Conservation (phyloP, 2,329 filamentous ascomycete genomes). For the Mollisiaceae sp. region DNA sequence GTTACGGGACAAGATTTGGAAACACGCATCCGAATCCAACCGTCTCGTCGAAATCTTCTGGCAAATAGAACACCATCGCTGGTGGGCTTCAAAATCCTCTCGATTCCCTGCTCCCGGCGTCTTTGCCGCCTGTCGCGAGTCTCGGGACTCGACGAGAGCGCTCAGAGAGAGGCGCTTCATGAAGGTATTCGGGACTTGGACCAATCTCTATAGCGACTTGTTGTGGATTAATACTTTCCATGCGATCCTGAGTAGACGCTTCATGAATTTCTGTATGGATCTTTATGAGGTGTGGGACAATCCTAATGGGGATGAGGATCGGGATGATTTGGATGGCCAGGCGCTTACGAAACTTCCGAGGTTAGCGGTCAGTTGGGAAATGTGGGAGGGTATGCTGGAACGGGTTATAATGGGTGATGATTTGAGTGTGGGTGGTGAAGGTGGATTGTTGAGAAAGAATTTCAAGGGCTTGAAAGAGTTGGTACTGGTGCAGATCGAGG, state of each 20-base stretch:
- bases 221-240: background rate
- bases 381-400: background rate
- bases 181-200: conserved; percentile 1
- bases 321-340: background rate
- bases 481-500: background rate
- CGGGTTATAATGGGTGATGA: background rate
- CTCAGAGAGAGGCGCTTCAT: background rate
- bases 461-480: background rate
- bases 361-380: background rate
- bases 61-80: background rate
- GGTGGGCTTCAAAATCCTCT: background rate
- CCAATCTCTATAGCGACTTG: background rate
- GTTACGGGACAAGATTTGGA: background rate
- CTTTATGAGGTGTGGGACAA: conserved; percentile 1
- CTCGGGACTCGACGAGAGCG: background rate
- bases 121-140: background rate
- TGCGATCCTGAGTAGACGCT: background rate
- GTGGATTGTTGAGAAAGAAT: background rate
- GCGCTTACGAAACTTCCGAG: background rate
- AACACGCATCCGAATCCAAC: background rate
- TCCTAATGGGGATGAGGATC: background rate
- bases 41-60: background rate
- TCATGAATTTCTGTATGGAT: conserved; percentile 2
- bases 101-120: background rate
- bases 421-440: background rate